Base-by-base conservation (phyloP, 345 rosid genomes). In the Excoecaria agallocha region DNA sequence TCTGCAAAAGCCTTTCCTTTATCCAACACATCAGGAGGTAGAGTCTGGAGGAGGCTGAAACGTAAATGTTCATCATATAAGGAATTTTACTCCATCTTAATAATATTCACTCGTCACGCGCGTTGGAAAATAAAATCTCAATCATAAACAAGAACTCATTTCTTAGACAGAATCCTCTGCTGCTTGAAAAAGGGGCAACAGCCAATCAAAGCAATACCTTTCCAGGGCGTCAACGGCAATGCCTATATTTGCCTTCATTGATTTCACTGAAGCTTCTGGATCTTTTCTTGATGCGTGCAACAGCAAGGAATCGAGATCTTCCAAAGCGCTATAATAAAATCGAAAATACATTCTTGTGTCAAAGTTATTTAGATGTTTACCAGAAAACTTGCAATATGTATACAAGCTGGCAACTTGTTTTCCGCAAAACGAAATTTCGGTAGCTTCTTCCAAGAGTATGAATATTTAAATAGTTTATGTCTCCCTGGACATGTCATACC, bases 281-380 rank as follows among this genome's bases (percentile, higher is more conserved):
- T 94, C 91, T 15, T 89, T 94, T 79, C 96, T 86, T 38, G 90
- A 88, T 24, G 94, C 97, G 38, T 62, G 93, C 38, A 89, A 91
- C 72, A 89, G 83, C 83, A 92, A 69, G 57, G 88, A 85, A 84
- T 92, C 97, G 6, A 89, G 84, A 16, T 94, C 95, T 82, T 92
- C 97, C 84, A 89, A 75, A 8, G 90, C 87, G 9, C 48, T 43
- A 43, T 1, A 43, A 43, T 8, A 43, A 43, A 39, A 52, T 17
- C 38, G 45, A 6, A 68, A 43, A 41, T 72, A 1, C 35, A 16
- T 19, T n/a, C 45, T 16, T 43, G 55, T 24, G 59, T 74, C 56
- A 71, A n/a, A 25, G n/a, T 15, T 22, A 11, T 50, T 59, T 52
- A 41, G 49, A 43, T 30, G 20, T 35, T 8, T 15, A 19, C 8